Base-by-base conservation (phyloP, 2,329 filamentous ascomycete species). In the Arthrobotrys megalospora region DNA sequence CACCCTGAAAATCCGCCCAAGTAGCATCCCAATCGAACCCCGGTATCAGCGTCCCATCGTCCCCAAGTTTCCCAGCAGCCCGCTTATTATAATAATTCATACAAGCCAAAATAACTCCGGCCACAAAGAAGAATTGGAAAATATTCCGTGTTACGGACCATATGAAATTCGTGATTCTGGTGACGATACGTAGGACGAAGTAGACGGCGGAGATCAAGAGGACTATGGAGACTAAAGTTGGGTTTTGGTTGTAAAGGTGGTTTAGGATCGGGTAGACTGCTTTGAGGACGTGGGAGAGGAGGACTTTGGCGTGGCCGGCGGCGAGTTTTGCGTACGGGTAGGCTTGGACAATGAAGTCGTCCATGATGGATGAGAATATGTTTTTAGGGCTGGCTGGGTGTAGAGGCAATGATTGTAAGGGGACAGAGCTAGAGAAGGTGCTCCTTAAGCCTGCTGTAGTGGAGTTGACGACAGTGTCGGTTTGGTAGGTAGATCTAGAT, bases 11-110 rank as follows among this genome's bases (percentile, higher is more conserved):
- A 63, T 78, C 75, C 4, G 43, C 62, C 52, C 21, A 21, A 7
- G 66, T 71, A 34, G 60, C 75, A 68, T 72, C 75, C 75, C 75
- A 78, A 71, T 78, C 75, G 24, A 78, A 78, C 4, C 67, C 75
- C 0, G 58, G 55, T n/a, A 68, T 10, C 11, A 72, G 10, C 5
- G 48, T 65, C 2, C 75, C 75, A 43, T 78, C 75, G 1, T 72
- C 75, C 4, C 62, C 58, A 6, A 78, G 14, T 32, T 43, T 60
- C 19, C 38, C 47, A 5, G 67, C 52, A 12, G 53, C 36, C 6
- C 67, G 32, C 10, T 58, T 64, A 16, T 50, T 72, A 21, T 62
- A 72, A 24, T 78, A 78, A 21, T 67, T 72, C 41, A 71, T 63
- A 7, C 43, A 53, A 16, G 50, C 63, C 3, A 66, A 6, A 4